Conservation (phyloP, 2,329 filamentous ascomycete species). For the Celoporthe dispersa region DNA sequence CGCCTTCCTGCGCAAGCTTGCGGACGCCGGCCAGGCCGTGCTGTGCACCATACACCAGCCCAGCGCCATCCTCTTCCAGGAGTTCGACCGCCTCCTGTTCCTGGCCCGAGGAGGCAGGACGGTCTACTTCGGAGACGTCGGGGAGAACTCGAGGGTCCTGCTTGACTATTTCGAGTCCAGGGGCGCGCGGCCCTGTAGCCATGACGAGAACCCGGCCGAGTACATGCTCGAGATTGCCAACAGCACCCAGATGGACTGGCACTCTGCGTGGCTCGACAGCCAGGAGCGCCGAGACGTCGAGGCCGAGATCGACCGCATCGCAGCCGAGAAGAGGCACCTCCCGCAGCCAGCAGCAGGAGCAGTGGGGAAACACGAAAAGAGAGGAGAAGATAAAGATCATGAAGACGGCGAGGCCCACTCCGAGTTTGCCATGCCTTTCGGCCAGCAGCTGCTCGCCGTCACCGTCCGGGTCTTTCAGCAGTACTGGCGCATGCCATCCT, state of each 20-base stretch:
- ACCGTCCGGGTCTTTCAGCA: slow-evolving; percentile 75
- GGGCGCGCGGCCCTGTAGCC: slow-evolving; percentile 62
- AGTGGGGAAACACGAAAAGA: too few relatives aligned
- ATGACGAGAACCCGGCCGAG: slow-evolving; percentile 74
- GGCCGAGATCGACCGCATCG: slow-evolving; percentile 67
- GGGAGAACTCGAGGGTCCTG: slow-evolving; percentile 59
- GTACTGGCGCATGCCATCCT: slow-evolving; percentile 80
- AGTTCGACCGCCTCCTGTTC: slow-evolving; percentile 66
- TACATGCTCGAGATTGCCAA: slow-evolving; percentile 68
- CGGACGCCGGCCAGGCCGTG: slow-evolving; percentile 57
- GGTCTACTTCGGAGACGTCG: slow-evolving; percentile 72
- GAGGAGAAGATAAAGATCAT: too few relatives aligned
- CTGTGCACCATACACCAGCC: slow-evolving; percentile 62
- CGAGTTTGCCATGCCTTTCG: slow-evolving; percentile 81
- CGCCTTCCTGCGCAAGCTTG: slow-evolving; percentile 64
- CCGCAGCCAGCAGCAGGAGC: slow-evolving; percentile 29
- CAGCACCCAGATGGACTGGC: slow-evolving; percentile 61
- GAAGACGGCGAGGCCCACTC: slow-evolving; percentile 43
- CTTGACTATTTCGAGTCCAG: slow-evolving; percentile 68
- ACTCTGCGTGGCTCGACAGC: slow-evolving; percentile 65
- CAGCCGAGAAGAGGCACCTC: slow-evolving; percentile 47
- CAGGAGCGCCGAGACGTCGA: slow-evolving; percentile 56
- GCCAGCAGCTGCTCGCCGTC: slow-evolving; percentile 66
- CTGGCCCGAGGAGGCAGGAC: slow-evolving; percentile 68
- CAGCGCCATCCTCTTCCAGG: slow-evolving; percentile 55